phyloP scores from a whole-genome alignment of 2,329 filamentous ascomycete species.

The Monilinia vaccinii-corymbosi region DNA sequence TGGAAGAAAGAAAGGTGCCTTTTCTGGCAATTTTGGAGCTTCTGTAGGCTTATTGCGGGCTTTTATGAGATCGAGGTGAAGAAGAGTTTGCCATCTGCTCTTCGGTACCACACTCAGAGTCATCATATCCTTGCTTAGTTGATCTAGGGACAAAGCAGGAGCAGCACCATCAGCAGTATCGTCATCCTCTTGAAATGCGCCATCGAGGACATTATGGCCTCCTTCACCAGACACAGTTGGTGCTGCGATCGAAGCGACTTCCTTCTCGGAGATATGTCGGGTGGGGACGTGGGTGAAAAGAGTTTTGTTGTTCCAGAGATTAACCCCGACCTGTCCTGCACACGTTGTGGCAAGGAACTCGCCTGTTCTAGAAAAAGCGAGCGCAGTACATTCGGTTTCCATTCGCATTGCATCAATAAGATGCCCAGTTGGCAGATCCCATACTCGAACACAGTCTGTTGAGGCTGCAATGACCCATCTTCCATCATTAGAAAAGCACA shows the following conservation, averaged over 20 bases:
- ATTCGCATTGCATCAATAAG: constrained; percentile 86
- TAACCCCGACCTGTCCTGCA: constrained; percentile 75
- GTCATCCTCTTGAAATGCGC: constrained; percentile 55
- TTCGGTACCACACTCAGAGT: constrained; percentile 85
- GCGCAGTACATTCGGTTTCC: constrained; percentile 66
- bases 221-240: constrained; percentile 79
- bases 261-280: constrained; percentile 69
- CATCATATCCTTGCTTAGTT: constrained; percentile 73
- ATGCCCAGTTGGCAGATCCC: constrained; percentile 93
- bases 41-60: constrained; percentile 91
- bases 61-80: constrained; percentile 84
- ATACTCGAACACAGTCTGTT: constrained; percentile 72
- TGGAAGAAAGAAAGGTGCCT: constrained; percentile 91
- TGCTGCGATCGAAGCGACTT: constrained; percentile 54
- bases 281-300: constrained; percentile 86
- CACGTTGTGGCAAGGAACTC: constrained; percentile 91
- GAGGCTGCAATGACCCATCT: constrained; percentile 88
- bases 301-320: constrained; percentile 90
- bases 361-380: constrained; percentile 82
- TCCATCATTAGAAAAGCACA: constrained; percentile 85
- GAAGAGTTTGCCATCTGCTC: constrained; percentile 85
- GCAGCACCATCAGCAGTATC: constrained; percentile 44
- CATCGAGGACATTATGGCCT: constrained; percentile 65
- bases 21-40: constrained; percentile 82
- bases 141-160: constrained; percentile 54